Base-by-base conservation (phyloP, 257 asterid genomes). In the Coffea canephora region DNA sequence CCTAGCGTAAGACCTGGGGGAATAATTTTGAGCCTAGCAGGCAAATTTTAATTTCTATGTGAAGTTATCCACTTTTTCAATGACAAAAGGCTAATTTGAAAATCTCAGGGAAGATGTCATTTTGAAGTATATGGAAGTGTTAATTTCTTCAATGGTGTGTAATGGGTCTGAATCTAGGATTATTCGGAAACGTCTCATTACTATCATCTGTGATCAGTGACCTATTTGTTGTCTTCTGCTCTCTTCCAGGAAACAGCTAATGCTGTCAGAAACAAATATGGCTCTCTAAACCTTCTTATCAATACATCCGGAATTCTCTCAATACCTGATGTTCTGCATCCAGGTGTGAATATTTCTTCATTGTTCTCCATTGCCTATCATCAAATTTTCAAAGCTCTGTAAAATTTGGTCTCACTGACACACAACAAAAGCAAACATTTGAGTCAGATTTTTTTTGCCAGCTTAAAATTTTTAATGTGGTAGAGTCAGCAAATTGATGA, bases 291-390 rank as follows among this genome's bases (percentile, higher is more conserved):
- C 85, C 94, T 94, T 81, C 93, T 96, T 31, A 64, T 96, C n/a
- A 94, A 96, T 81, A 91, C 98, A 77, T 92, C 97, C 50, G 99
- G 98, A 57, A 86, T 93, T 81, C 94, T 91, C 73, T 91, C 98
- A 23, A 89, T 92, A 79, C 96, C 98, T 66, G 81, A 91, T 79
- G 86, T 89, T 77, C 70, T 96, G 80, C 92, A 87, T 79, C 99
- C 98, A 88, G 98, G 99, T 93, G 82, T 39, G 64, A 75, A 75
- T 81, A 72, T 62, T 71, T 68, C 55, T 66, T 15, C 64, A 61
- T 46, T 80, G n/a, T 71, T 68, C 55, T 66, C 23, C 64, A 61
- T 46, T 80, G n/a, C 41, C 34, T 39, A 50, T 39, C 25, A 19
- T 39, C 43, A 48, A 71, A 69, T 66, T 49, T 11, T 76, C 70